Conservation (phyloP, 148 eudicot genomes). For the Rhododendron williamsianum region DNA sequence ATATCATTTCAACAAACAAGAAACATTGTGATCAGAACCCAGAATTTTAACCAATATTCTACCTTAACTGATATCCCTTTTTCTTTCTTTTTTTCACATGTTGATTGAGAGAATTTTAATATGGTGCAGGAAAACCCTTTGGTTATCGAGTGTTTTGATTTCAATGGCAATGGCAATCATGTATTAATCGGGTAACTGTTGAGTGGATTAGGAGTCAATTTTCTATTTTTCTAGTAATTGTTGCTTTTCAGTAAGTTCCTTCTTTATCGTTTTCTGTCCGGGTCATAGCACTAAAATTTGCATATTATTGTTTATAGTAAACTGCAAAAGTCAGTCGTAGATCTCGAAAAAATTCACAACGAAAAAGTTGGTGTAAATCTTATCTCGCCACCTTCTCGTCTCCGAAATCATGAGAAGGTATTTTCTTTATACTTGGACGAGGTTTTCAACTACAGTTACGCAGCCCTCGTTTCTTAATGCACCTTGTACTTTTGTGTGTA, state of each 20-base stretch:
- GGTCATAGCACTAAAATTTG: neutral
- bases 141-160: constrained; percentile 85
- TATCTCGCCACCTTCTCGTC: constrained; percentile 43
- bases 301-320: constrained; percentile 37
- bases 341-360: constrained; percentile 55
- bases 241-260: neutral
- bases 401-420: constrained; percentile 67
- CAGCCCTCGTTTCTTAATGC: constrained; percentile 10
- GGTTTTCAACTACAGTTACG: neutral
- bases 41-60: neutral
- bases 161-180: constrained; percentile 71
- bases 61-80: neutral
- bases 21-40: neutral
- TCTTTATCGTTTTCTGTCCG: neutral
- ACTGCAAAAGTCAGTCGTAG: constrained; percentile 63
- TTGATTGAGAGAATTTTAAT: neutral
- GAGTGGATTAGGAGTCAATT: neutral
- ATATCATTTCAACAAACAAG: neutral
- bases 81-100: neutral
- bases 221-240: neutral
- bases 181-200: constrained; percentile 62
- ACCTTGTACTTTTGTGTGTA: constrained; percentile 28
- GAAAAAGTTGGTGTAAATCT: constrained; percentile 56
- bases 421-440: neutral
- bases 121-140: constrained; percentile 75